phyloP scores from a whole-genome alignment of 176 grass and related monocot species.

The Eleusine indica region DNA sequence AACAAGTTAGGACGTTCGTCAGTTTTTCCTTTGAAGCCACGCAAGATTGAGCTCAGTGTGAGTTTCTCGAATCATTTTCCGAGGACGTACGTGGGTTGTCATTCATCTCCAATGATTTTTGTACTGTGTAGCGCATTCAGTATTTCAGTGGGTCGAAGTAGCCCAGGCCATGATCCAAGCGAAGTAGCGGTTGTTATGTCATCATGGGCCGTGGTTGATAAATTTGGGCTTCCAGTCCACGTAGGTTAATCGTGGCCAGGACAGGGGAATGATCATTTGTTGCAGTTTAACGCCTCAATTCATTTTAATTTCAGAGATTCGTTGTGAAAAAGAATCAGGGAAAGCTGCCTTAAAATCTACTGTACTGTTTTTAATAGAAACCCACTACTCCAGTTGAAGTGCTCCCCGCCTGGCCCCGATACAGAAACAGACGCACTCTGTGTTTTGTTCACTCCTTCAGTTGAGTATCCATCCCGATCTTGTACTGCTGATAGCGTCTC shows the following conservation, averaged over 20 bases:
- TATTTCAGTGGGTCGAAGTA: not conserved
- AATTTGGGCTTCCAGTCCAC: not conserved
- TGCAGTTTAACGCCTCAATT: too few species aligned
- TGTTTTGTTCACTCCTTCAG: too few species aligned
- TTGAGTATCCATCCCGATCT: too few species aligned
- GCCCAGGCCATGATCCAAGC: not conserved
- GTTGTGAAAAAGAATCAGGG: not conserved
- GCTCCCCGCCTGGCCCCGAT: too few species aligned
- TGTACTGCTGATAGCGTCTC: too few species aligned
- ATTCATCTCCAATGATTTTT: constrained; percentile 3
- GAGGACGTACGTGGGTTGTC: not conserved
- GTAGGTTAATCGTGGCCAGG: too few species aligned
- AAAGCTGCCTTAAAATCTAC: too few species aligned
- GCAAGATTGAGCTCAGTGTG: not conserved
- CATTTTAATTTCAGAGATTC: not conserved
- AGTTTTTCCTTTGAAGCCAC: constrained; percentile 39
- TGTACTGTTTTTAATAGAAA: too few species aligned
- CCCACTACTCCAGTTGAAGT: too few species aligned
- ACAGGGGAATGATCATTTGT: too few species aligned
- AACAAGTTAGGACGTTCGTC: not conserved
- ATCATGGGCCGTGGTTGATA: not conserved
- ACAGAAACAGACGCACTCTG: too few species aligned
- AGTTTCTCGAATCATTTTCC: constrained; percentile 22
- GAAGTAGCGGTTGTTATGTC: not conserved
- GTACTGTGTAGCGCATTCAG: not conserved